phyloP scores from a whole-genome alignment of 2,329 filamentous ascomycete genomes.

The Penicillium sp. region DNA sequence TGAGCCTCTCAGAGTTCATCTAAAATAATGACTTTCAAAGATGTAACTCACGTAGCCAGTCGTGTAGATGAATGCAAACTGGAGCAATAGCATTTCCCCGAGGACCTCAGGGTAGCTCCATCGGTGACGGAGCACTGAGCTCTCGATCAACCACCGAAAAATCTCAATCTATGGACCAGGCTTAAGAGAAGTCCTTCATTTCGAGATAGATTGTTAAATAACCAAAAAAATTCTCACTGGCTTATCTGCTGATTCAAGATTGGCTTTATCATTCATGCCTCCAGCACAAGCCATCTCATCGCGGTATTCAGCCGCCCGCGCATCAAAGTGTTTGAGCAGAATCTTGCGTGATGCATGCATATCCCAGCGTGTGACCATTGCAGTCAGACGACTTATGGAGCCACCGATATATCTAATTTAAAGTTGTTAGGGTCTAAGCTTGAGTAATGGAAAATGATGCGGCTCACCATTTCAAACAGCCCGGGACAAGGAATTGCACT shows the following conservation, averaged over 20 bases:
- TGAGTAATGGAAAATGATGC: not conserved
- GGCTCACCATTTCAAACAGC: slow-evolving; percentile 22
- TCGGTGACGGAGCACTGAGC: slow-evolving; percentile 18
- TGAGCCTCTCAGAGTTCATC: not conserved
- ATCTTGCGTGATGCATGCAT: slow-evolving; percentile 26
- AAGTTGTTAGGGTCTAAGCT: not conserved
- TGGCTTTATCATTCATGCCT: not conserved
- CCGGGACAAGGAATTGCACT: slow-evolving; percentile 25
- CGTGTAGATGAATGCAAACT: slow-evolving; percentile 30
- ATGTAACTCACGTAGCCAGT: slow-evolving; percentile 21
- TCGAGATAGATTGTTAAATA: not conserved
- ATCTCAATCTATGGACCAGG: slow-evolving; percentile 21
- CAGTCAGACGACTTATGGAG: slow-evolving; percentile 16
- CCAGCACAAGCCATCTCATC: slow-evolving; percentile 10
- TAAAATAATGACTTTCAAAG: not conserved
- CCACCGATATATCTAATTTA: slow-evolving; percentile 23
- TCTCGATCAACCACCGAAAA: slow-evolving; percentile 27
- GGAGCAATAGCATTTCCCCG: slow-evolving; percentile 26
- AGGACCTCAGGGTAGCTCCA: slow-evolving; percentile 27
- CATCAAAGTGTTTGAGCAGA: slow-evolving; percentile 25
- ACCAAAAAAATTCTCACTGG: slow-evolving; percentile 14
- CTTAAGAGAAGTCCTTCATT: not conserved
- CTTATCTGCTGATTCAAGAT: slow-evolving; percentile 1
- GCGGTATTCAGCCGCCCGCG: slow-evolving; percentile 23
- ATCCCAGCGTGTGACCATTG: slow-evolving; percentile 23